A percentile compares a stretch with the other conserved stretches of the same genome.
phyloP scores from a whole-genome alignment of 169 alveolate genomes.

The Plasmodium gonderi region DNA sequence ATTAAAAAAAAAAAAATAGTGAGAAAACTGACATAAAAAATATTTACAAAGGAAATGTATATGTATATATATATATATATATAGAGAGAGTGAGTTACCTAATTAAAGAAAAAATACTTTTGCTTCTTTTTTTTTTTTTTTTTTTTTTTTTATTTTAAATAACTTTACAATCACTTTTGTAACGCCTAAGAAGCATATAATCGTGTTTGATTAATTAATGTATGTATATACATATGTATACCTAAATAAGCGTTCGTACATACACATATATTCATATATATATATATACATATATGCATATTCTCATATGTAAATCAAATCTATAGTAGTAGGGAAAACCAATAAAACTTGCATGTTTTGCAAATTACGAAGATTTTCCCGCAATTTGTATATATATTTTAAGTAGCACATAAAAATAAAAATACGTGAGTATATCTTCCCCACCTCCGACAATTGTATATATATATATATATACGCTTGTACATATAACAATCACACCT shows the following conservation, averaged over 20 bases:
- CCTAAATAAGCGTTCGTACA: not conserved
- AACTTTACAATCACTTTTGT: not conserved
- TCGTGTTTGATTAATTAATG: not conserved
- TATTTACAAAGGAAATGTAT: not conserved
- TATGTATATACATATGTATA: not conserved
- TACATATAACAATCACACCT: too few species aligned
- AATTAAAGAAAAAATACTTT: not conserved
- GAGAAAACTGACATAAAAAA: not conserved
- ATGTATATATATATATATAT: too few species aligned
- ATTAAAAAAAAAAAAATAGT: not conserved
- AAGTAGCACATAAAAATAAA: too few species aligned
- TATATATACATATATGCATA: not conserved
- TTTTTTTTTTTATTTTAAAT: not conserved
- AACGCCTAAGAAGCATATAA: not conserved
- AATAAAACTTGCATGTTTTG: too few species aligned
- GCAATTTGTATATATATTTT: too few species aligned
- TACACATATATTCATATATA: slow-evolving; percentile 1
- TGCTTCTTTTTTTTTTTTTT: not conserved
- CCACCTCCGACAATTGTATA: too few species aligned
- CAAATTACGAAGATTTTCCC: too few species aligned
- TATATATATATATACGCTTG: too few species aligned
- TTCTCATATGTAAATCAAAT: too few species aligned
- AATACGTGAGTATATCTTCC: too few species aligned
- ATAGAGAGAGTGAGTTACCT: too few species aligned
- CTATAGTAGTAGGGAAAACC: too few species aligned